Conservation (phyloP, 2,329 filamentous ascomycete genomes). For the Apiospora rasikravindrae region DNA sequence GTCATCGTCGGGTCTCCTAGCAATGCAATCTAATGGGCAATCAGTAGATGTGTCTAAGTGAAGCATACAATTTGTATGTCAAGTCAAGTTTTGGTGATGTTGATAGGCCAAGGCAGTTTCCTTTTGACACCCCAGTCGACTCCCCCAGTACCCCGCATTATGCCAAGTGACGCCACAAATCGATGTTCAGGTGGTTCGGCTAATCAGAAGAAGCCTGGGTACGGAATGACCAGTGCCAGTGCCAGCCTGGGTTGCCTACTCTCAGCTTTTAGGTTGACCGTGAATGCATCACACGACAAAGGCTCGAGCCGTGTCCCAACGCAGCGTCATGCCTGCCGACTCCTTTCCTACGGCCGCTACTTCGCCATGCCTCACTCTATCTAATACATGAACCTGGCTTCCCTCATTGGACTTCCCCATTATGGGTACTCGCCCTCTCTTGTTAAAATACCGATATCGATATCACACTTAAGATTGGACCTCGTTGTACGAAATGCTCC, state of each 20-base stretch:
- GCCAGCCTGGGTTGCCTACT: neutral
- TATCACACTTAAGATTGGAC: slow-evolving; percentile 18
- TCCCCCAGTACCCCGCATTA: slow-evolving; percentile 12
- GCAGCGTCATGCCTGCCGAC: neutral
- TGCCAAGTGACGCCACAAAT: slow-evolving; percentile 9
- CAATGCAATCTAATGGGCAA: neutral
- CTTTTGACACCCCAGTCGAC: neutral
- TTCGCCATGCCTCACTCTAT: neutral
- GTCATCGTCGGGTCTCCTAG: no score
- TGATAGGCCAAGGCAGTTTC: neutral
- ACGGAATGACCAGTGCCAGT: neutral
- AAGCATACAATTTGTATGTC: neutral
- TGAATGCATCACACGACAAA: slow-evolving; percentile 14
- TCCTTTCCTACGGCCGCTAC: neutral
- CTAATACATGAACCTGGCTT: neutral
- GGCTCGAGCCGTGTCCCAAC: slow-evolving; percentile 4
- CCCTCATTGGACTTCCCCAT: neutral
- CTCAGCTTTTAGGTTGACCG: neutral
- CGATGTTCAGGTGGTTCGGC: neutral
- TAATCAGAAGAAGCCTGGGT: neutral
- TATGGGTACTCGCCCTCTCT: neutral
- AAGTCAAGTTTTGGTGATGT: neutral
- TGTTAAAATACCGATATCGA: slow-evolving; percentile 20
- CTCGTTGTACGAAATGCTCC: slow-evolving; percentile 17
- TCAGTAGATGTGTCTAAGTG: neutral